Conservation (phyloP, 176 grass and related monocot species). For the Triticum timopheevii region DNA sequence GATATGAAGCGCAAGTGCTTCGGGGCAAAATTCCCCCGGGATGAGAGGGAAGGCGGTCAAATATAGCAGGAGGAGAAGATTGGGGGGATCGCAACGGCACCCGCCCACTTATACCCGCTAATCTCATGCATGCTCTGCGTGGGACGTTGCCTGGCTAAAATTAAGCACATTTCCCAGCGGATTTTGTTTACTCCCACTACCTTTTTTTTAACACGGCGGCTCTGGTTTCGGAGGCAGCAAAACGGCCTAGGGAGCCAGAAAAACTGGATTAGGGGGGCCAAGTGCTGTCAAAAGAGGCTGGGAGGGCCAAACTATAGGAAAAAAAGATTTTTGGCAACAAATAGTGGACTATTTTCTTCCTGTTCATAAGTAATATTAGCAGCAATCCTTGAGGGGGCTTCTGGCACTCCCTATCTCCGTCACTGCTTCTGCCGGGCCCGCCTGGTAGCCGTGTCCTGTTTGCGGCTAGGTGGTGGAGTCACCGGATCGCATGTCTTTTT, state of each 20-base stretch:
- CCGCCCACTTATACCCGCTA: slow-evolving; percentile 29
- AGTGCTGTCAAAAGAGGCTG: too few species aligned
- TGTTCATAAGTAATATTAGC: too few species aligned
- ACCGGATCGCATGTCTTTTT: too few species aligned
- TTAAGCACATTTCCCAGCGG: slow-evolving; percentile 6
- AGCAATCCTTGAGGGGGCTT: too few species aligned
- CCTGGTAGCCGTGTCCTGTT: too few species aligned
- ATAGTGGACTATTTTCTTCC: too few species aligned
- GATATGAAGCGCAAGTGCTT: slow-evolving; percentile 8
- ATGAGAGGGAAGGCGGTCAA: slow-evolving; percentile 26
- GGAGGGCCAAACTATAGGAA: too few species aligned
- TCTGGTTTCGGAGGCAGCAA: not conserved
- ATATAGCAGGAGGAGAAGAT: slow-evolving; percentile 19
- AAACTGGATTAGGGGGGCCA: too few species aligned
- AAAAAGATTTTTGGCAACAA: too few species aligned
- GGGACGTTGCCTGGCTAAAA: slow-evolving; percentile 37
- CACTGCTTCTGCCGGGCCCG: not conserved
- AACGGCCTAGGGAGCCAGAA: too few species aligned
- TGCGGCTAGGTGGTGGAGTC: too few species aligned
- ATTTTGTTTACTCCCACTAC: not conserved
- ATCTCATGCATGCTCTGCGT: slow-evolving; percentile 32
- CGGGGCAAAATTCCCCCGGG: slow-evolving; percentile 42
- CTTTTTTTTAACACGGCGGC: not conserved
- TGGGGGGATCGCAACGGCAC: not conserved
- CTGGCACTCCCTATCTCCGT: too few species aligned